These are phyloP conservation scores for Xylariaceae sp. DNA, from an alignment of 2,329 filamentous ascomycete genomes.

Conservation along the genomic window DNA sequence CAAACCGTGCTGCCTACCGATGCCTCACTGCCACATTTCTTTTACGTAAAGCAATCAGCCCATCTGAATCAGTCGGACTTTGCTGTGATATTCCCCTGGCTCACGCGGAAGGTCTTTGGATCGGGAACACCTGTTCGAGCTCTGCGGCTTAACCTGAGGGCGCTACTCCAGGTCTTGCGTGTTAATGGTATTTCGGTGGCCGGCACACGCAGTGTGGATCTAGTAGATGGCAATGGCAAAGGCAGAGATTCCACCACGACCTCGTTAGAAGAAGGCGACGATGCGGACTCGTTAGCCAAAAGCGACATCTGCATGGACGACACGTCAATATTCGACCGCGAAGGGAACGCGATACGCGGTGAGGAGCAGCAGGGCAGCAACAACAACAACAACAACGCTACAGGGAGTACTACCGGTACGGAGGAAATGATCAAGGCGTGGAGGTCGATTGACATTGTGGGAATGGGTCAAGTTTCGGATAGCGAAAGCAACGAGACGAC, in stretches of 20 bases:
- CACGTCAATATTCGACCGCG: slow-evolving; percentile 45
- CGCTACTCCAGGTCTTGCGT: slow-evolving; percentile 52
- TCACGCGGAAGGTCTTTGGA: slow-evolving; percentile 53
- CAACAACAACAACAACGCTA: neutral
- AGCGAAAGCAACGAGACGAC: slow-evolving; percentile 13
- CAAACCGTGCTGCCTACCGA: slow-evolving; percentile 36
- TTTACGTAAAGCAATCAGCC: slow-evolving; percentile 67
- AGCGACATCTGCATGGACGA: slow-evolving; percentile 36
- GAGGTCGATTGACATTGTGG: slow-evolving; percentile 49
- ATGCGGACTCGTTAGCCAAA: slow-evolving; percentile 14
- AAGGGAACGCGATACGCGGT: slow-evolving; percentile 27
- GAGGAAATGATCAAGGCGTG: slow-evolving; percentile 39
- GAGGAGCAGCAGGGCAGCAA: neutral
- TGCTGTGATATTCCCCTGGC: slow-evolving; percentile 71
- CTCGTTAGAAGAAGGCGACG: slow-evolving; percentile 34
- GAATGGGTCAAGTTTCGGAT: slow-evolving; percentile 35
- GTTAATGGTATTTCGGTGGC: slow-evolving; percentile 43
- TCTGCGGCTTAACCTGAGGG: slow-evolving; percentile 53
- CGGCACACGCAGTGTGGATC: slow-evolving; percentile 34
- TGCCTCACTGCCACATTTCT: slow-evolving; percentile 54
- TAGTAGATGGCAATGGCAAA: slow-evolving; percentile 40
- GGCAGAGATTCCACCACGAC: neutral
- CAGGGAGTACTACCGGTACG: neutral
- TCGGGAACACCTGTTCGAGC: slow-evolving; percentile 54
- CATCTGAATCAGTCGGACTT: slow-evolving; percentile 83